phyloP scores from a whole-genome alignment of 495 filamentous ascomycete species.

The Bacidia gigantensis region DNA sequence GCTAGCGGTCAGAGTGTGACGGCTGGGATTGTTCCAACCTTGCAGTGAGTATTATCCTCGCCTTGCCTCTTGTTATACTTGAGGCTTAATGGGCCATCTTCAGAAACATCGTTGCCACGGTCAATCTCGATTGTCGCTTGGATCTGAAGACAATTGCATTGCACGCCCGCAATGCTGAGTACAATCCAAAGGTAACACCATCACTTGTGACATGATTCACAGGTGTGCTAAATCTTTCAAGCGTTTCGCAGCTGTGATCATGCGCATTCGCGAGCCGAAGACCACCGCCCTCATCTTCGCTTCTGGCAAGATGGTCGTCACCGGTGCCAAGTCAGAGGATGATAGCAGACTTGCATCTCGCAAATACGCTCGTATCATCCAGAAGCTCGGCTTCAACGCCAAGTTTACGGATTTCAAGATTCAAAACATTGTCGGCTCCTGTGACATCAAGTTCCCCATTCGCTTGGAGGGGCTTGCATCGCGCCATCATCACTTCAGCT shows the following conservation, averaged over 20 bases:
- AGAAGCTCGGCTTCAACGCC: conserved; percentile 98
- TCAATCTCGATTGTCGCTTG: conserved; percentile 95
- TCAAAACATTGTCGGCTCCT: conserved; percentile 97
- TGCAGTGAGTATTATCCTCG: conserved; percentile 80
- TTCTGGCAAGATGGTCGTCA: conserved; percentile 98
- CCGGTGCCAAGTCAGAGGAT: conserved; percentile 95
- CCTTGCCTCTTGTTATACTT: conserved; percentile 32
- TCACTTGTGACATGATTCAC: background rate
- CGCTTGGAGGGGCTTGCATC: conserved; percentile 88
- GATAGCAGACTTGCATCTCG: conserved; percentile 92
- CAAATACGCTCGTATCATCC: conserved; percentile 98
- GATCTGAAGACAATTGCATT: conserved; percentile 98
- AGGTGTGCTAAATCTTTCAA: conserved; percentile 31
- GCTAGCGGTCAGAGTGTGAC: conserved; percentile 63
- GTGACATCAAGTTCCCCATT: conserved; percentile 99
- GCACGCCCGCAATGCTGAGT: conserved; percentile 96
- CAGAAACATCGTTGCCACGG: conserved; percentile 99
- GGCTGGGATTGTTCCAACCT: conserved; percentile 78
- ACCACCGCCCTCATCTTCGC: conserved; percentile 97
- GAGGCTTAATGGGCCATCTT: conserved; percentile 49
- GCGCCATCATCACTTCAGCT: conserved; percentile 98
- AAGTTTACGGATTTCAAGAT: conserved; percentile 99
- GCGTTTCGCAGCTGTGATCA: conserved; percentile 99
- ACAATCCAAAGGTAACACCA: conserved; percentile 75
- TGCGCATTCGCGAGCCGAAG: conserved; percentile 99